These are phyloP conservation scores for Malassezia vespertilionis DNA, from an alignment of 1,284 basidiomycete genomes.

Conservation along the genomic window DNA sequence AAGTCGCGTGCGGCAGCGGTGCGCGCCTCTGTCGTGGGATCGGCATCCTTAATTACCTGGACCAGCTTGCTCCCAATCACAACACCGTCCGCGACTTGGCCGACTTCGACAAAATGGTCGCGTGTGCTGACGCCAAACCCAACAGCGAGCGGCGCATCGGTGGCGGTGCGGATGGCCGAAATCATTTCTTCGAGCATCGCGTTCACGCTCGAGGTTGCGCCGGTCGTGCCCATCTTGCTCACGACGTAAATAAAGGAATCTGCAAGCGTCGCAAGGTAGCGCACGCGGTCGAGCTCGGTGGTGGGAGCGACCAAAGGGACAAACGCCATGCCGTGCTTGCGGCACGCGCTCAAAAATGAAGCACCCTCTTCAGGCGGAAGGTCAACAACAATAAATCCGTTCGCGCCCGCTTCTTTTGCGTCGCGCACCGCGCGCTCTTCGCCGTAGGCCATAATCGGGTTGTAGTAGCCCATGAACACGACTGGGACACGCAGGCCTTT, in stretches of 20 bases:
- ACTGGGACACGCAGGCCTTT: slow-evolving; percentile 76
- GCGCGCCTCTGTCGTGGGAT: slow-evolving; percentile 45
- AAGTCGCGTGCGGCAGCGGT: slow-evolving; percentile 52
- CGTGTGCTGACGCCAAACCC: slow-evolving; percentile 93
- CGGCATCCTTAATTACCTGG: slow-evolving; percentile 59
- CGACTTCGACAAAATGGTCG: slow-evolving; percentile 78
- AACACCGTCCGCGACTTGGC: slow-evolving; percentile 70
- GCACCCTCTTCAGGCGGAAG: slow-evolving; percentile 93
- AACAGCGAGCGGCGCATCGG: slow-evolving; percentile 75
- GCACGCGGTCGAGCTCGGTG: slow-evolving; percentile 72
- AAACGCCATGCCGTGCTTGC: slow-evolving; percentile 75
- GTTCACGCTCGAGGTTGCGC: slow-evolving; percentile 64
- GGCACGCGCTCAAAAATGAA: slow-evolving; percentile 76
- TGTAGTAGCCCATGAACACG: slow-evolving; percentile 67
- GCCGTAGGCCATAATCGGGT: slow-evolving; percentile 85
- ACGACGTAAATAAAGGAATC: slow-evolving; percentile 91
- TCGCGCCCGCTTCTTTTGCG: slow-evolving; percentile 76
- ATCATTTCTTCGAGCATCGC: slow-evolving; percentile 45
- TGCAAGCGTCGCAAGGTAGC: slow-evolving; percentile 80
- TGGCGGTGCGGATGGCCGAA: slow-evolving; percentile 47
- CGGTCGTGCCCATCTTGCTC: slow-evolving; percentile 88
- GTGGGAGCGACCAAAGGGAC: slow-evolving; percentile 92
- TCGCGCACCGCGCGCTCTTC: slow-evolving; percentile 86
- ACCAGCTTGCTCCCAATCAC: slow-evolving; percentile 85
- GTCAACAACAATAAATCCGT: slow-evolving; percentile 95